These are phyloP conservation scores for Akanthomyces muscarius DNA, from an alignment of 2,329 filamentous ascomycete species.

Conservation along the genomic window DNA sequence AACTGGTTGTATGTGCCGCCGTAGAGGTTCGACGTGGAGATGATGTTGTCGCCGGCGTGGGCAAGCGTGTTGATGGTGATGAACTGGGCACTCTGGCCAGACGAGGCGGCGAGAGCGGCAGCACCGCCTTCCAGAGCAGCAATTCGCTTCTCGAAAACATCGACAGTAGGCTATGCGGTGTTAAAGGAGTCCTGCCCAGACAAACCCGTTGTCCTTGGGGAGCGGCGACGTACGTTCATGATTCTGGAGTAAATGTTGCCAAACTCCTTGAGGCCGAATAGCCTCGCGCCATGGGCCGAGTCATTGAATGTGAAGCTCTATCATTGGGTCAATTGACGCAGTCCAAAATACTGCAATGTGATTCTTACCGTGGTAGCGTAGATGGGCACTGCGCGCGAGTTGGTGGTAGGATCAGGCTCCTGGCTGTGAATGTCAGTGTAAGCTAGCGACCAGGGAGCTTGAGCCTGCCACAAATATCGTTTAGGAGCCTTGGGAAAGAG, in stretches of 20 bases:
- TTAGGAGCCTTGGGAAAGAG: rapidly evolving
- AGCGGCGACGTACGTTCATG: conserved; percentile 65
- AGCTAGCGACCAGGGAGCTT: conserved; percentile 17
- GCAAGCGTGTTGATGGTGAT: conserved; percentile 84
- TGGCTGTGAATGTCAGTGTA: conserved; percentile 52
- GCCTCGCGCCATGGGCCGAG: conserved; percentile 87
- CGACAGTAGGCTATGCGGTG: conserved; percentile 70
- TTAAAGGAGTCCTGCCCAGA: neutral
- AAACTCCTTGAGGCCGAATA: conserved; percentile 94
- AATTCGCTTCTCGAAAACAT: conserved; percentile 94
- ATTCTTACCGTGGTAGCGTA: conserved; percentile 78
- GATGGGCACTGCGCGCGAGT: conserved; percentile 88
- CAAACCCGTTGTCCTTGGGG: neutral
- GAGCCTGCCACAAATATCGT: neutral
- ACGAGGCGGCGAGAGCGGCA: conserved; percentile 78
- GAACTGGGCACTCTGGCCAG: conserved; percentile 89
- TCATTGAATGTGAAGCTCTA: conserved; percentile 93
- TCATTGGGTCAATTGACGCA: conserved; percentile 18
- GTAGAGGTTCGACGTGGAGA: conserved; percentile 86
- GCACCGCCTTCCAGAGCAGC: conserved; percentile 93
- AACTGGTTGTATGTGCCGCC: conserved; percentile 97
- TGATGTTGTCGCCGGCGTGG: conserved; percentile 85
- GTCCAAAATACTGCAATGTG: neutral
- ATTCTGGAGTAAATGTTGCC: conserved; percentile 98
- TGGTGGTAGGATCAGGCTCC: conserved; percentile 73